phyloP scores from a whole-genome alignment of 345 rosid species.

The Eutrema heterophyllum region DNA sequence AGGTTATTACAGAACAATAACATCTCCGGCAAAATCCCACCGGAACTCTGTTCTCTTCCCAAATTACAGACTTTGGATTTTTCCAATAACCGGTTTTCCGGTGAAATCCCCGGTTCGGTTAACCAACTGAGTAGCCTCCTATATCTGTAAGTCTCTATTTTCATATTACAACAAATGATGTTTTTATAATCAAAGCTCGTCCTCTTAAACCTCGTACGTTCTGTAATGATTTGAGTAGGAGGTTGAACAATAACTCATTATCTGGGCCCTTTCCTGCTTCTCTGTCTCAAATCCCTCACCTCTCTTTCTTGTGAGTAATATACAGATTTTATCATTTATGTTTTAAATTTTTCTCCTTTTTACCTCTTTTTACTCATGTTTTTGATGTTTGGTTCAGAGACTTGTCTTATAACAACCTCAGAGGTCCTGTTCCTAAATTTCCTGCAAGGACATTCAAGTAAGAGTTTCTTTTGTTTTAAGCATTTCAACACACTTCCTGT shows the following conservation, averaged over 20 bases:
- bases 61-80: slow-evolving; percentile 81
- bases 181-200: neutral
- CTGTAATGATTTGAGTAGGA: slow-evolving; percentile 54
- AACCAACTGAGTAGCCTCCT: slow-evolving; percentile 53
- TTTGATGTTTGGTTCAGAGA: slow-evolving; percentile 52
- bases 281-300: slow-evolving; percentile 63
- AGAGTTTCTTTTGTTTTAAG: neutral
- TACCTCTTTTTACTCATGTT: slow-evolving; percentile 6
- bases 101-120: slow-evolving; percentile 53
- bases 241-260: slow-evolving; percentile 91
- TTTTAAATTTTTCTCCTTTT: neutral
- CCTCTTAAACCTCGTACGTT: slow-evolving; percentile 19
- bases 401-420: slow-evolving; percentile 90
- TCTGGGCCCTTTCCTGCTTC: slow-evolving; percentile 76
- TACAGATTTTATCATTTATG: slow-evolving; percentile 3
- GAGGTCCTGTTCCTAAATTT: slow-evolving; percentile 75
- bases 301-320: slow-evolving; percentile 80
- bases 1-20: slow-evolving; percentile 93
- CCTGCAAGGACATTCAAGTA: slow-evolving; percentile 87
- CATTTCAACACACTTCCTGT: neutral
- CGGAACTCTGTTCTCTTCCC: slow-evolving; percentile 58
- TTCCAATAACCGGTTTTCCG: slow-evolving; percentile 68
- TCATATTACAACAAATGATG: neutral
- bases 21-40: slow-evolving; percentile 76
- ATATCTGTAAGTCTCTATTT: slow-evolving; percentile 57